Base-by-base conservation (phyloP, 1,284 basidiomycete species). In the Cryptococcus maquisensis region DNA sequence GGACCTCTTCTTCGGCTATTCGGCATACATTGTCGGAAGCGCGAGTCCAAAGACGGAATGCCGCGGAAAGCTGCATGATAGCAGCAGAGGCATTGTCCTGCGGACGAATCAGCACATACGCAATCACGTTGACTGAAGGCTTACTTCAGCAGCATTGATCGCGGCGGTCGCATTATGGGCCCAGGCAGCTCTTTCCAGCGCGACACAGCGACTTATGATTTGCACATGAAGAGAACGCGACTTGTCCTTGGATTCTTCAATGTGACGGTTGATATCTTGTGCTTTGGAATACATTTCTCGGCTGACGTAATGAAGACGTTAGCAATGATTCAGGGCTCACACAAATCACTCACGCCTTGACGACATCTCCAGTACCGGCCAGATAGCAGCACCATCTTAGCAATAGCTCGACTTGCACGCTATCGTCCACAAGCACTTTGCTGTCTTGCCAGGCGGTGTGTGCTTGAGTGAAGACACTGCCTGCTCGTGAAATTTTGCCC, bases 31-130 rank as follows among this genome's bases (percentile, higher is more conserved):
- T 82, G 32, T 88, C 86, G 1, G 85, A 78, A 1, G 88, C 88
- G 35, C 89, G 83, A 62, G 87, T 87, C 82, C 85, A 90, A 1
- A 94, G 76, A 3, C 91, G 83, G 57, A 92, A 79, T 0, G 87
- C 82, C 60, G 88, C 86, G 10, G 87, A 77, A 51, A 87, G 79
- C 16, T 81, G 82, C 23, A 81, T 78, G 16, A 92, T 69, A 0
- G 86, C 82, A 0, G 79, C 73, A 0, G 82, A 77, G 0, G 84
- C 77, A 51, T 93, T 84, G 44, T 86, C 84, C 89, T 93, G 64
- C 28, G 24, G 18, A 35, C 24, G 36, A n/a, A 45, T 18, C 53
- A 39, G 18, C 44, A 41, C 38, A 2, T 16, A 7, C 20, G 10
- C 18, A n/a, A 46, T 13, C 8, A 46, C 18, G n/a, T 18, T 32